phyloP scores from a whole-genome alignment of 1,284 basidiomycete genomes.

The Athelia sp. region DNA sequence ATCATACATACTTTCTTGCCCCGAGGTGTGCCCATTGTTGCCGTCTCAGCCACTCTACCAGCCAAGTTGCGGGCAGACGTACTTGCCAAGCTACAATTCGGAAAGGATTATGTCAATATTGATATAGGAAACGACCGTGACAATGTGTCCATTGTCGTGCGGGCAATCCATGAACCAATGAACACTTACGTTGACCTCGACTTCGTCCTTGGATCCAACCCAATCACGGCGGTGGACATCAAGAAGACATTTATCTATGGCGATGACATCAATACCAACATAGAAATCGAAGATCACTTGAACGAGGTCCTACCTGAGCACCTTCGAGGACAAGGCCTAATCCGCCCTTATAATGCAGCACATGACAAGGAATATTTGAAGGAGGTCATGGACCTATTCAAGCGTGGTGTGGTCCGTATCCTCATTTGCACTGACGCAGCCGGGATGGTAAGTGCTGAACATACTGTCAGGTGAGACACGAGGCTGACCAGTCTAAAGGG shows the following conservation, averaged over 20 bases:
- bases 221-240: conserved; percentile 8
- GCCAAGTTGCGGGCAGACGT: conserved; percentile 25
- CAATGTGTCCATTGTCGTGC: conserved; percentile 33
- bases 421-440: conserved; percentile 31
- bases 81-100: conserved; percentile 25
- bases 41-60: conserved; percentile 34
- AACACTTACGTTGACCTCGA: conserved; percentile 31
- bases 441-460: conserved; percentile 24
- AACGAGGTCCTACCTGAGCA: conserved; percentile 9
- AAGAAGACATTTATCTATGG: conserved; percentile 22
- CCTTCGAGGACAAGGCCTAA: conserved; percentile 14
- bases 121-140: conserved; percentile 32
- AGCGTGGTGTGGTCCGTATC: conserved; percentile 19
- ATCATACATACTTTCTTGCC: conserved; percentile 30
- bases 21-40: conserved; percentile 25
- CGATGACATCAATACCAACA: conserved; percentile 19
- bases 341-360: conserved; percentile 24
- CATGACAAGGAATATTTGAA: conserved; percentile 13
- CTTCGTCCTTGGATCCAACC: conserved; percentile 25
- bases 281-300: conserved; percentile 20
- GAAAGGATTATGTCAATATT: conserved; percentile 12
- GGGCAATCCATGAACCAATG: conserved; percentile 30
- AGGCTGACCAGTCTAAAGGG: conserved; percentile 16
- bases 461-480: neutral
- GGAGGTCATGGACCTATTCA: conserved; percentile 18